Evolutionary conservation across 352 stramenopile genomes (phyloP).

Genomic region (Thraustochytrium sp.): DNA sequence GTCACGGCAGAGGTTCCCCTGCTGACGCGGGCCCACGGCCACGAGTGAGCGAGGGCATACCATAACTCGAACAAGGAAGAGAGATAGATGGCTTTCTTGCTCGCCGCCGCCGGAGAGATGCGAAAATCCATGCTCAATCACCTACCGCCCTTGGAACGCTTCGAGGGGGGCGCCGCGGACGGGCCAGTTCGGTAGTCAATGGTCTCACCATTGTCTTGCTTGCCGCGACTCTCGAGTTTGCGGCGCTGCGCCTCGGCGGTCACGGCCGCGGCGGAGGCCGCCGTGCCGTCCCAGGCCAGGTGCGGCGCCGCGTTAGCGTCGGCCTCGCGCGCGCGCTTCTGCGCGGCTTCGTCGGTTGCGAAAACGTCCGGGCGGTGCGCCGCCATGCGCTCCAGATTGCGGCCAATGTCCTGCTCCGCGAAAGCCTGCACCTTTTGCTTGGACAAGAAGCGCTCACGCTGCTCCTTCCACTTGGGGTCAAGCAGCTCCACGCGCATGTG

Average conservation of each 20-base stretch:
- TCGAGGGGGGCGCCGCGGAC: no score
- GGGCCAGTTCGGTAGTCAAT: no score
- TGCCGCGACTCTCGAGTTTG: neutral
- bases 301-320: neutral
- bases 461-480: constrained; percentile 95
- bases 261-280: neutral
- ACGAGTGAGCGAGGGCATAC: no score
- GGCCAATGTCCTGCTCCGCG: constrained; percentile 86
- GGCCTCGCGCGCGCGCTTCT: neutral
- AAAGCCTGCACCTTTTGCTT: constrained; percentile 94
- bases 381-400: constrained; percentile 84
- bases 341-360: constrained; percentile 49
- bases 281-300: constrained; percentile 23
- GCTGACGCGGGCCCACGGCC: no score
- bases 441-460: constrained; percentile 86
- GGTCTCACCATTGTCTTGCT: no score
- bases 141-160: no score
- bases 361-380: constrained; percentile 86
- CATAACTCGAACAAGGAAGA: no score
- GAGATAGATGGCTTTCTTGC: no score
- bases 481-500: constrained; percentile 98
- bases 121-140: no score
- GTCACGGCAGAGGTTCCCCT: no score
- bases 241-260: neutral
- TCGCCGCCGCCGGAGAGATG: no score